Evolutionary conservation across 2,329 filamentous ascomycete species (phyloP), one percentile per base, ranked within the genome.

Genomic region (Pseudogymnoascus sp.): DNA sequence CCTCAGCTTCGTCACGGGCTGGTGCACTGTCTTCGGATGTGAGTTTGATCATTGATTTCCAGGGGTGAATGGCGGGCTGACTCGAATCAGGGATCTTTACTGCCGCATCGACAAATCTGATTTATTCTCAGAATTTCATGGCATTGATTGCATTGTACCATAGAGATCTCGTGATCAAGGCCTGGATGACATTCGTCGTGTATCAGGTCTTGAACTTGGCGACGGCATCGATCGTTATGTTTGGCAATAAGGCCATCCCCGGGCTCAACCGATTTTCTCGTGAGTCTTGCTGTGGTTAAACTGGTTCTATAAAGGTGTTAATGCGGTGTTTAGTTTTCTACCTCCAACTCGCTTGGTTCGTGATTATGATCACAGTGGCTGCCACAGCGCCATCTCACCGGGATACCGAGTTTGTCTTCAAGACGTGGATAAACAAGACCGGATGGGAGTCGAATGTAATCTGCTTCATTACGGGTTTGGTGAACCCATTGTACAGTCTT

Each of bases 391-490:
- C 77, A 0, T 74, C 72, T 1, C 77, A 82, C 63, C 78, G 78
- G 16, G 69, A 73, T 59, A 70, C 74, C 59, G 73, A 77, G n/a
- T 82, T 82, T 63, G 81, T 83, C 18, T 83, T 83, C 68, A 72
- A 70, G 38, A 81, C 78, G 1, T 83, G 79, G 75, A 77, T 80
- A 62, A 82, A 82, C 67, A 78, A 80, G 59, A 82, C 81, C 0
- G 80, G 81, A 11, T 83, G 80, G 80, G 71, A 53, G 8, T 60
- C 77, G 63, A 77, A 80, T 62, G 77, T 74, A 1, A 77, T 82
- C 36, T 78, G 75, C 63, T 82, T 82, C 68, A 80, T 82, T 62
- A 79, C 78, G 0, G 80, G 80, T 0, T 69, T 82, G 3, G 77
- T 82, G 1, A 81, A 81, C 64, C 76, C 78, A 0, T 69, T 79